Base-by-base conservation (phyloP, 345 rosid genomes). In the Xanthoceras sorbifolium region DNA sequence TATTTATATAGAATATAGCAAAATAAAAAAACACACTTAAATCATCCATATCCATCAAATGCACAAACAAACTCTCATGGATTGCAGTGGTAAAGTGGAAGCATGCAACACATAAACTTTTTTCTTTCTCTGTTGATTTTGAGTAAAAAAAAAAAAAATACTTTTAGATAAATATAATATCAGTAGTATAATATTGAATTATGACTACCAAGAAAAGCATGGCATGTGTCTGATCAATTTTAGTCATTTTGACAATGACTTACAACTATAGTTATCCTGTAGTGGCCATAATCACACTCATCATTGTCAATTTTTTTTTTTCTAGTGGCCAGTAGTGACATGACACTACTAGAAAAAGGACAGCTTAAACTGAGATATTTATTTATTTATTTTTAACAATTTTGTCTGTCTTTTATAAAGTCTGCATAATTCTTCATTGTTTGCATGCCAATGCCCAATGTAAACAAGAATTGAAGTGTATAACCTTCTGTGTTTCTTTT, bases 61-160 rank as follows among this genome's bases (percentile, higher is more conserved):
- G 20, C 36, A 67, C 25, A 48, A 77, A 54, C 66, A 12, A 42
- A 28, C 17, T 25, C 72, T 55, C 25, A 71, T 59, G 62, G 15
- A 31, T 15, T 46, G 25, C 20, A 34, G 44, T 18, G 74, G 66
- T 54, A 64, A 74, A 79, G 71, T 63, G 15, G 32, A 18, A 22
- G 69, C 67, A 57, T 15, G 55, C 11, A 46, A 14, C 15, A 46
- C 2, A 12, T 46, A 17, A 17, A 1, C 20, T 50, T 50, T 73
- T 73, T 25, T 25, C 44, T 55, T 73, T 73, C 28, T 26, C 36
- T 59, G 32, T 67, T 5, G 60, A 59, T 55, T n/a, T 34, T 68
- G 67, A 38, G 67, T 20, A 12, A 42, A 2, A 22, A 64, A 60
- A 23, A 48, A 4, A 8, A 22, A 64, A 60, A 31, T 68, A 0